Evolutionary conservation across 1,284 basidiomycete genomes (phyloP), one percentile per base, ranked within the genome.

Genomic region (Marasmius oreades): DNA sequence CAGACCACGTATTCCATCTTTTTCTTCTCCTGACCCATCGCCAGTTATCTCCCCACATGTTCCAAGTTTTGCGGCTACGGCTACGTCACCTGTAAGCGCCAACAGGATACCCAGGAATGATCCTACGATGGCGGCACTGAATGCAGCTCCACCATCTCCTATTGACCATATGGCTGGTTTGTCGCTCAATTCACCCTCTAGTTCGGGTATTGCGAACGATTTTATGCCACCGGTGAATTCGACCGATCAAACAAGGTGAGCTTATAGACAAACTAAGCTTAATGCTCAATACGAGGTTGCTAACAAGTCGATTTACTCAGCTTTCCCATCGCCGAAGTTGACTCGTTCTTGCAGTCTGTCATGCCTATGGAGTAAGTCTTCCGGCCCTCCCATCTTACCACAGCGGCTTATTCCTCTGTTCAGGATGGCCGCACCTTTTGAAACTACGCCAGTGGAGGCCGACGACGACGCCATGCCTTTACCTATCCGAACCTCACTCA

Each of bases 361-460:
- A 44, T 51, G 36, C 26, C 46, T n/a, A 2, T 37, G 28, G 47
- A 18, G 47, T 51, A 22, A 55, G 55, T 55, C 18, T 18, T 31
- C 48, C 11, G 18, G 10, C 44, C 8, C 2, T 34, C 14, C 16
- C 18, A 6, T 22, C 14, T 11, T 1, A 34, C 11, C 8, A 34
- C 24, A 11, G 23, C 11, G 11, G 20, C 44, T 45, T 12, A 45
- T 5, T n/a, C 5, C 20, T 24, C 12, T 23, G 10, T 31, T n/a
- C 31, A 50, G 47, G 26, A 50, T 50, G 47, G 47, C 47, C 16
- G 47, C 47, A 12, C 47, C 47, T 31, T 31, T 50, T 4, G 47
- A 50, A 16, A 10, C 26, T 33, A 5, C 23, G 4, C 24, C 28
- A 5, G 28, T n/a, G 6, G 26, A 31, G 5, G 26, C 31, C 4